Percentiles rank a stretch among this genome's conserved stretches.
These are phyloP conservation scores for Berkeleyomyces rouxiae DNA, from an alignment of 2,329 filamentous ascomycete species.

Conservation along the genomic window DNA sequence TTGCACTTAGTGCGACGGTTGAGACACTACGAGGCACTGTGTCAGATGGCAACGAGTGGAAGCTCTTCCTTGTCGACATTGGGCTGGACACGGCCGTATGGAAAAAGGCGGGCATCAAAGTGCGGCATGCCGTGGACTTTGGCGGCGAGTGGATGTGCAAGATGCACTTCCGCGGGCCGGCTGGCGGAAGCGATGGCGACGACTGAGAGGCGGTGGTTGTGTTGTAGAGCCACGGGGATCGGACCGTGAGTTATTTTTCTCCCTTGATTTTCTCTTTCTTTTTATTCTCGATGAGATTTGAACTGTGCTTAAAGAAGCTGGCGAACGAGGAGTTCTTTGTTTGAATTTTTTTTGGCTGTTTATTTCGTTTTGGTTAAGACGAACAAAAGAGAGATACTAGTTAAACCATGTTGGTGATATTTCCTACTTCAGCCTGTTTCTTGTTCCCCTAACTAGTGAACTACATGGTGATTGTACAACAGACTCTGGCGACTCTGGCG, in stretches of 20 bases:
- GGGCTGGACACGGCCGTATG: slow-evolving; percentile 70
- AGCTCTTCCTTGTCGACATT: slow-evolving; percentile 71
- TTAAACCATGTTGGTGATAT: not conserved
- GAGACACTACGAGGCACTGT: slow-evolving; percentile 17
- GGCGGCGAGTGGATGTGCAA: slow-evolving; percentile 72
- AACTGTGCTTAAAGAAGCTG: not conserved
- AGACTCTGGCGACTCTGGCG: too few relatives aligned
- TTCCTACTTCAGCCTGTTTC: not conserved
- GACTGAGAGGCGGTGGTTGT: not conserved
- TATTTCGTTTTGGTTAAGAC: not conserved
- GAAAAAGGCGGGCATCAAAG: slow-evolving; percentile 66
- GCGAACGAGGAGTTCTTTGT: not conserved
- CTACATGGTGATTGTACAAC: too few relatives aligned
- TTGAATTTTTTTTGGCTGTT: not conserved
- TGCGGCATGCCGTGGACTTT: slow-evolving; percentile 76
- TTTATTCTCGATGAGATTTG: not conserved
- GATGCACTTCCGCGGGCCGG: slow-evolving; percentile 34
- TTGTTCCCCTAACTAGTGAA: not conserved
- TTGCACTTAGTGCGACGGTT: slow-evolving; percentile 14
- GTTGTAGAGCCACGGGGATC: not conserved
- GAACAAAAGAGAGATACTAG: not conserved
- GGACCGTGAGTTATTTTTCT: not conserved
- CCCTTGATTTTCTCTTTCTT: not conserved
- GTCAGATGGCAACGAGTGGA: slow-evolving; percentile 47
- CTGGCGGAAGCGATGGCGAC: slow-evolving; percentile 15